phyloP scores from a whole-genome alignment of 805 yeast species.

The Metschnikowia drakensbergensis region DNA sequence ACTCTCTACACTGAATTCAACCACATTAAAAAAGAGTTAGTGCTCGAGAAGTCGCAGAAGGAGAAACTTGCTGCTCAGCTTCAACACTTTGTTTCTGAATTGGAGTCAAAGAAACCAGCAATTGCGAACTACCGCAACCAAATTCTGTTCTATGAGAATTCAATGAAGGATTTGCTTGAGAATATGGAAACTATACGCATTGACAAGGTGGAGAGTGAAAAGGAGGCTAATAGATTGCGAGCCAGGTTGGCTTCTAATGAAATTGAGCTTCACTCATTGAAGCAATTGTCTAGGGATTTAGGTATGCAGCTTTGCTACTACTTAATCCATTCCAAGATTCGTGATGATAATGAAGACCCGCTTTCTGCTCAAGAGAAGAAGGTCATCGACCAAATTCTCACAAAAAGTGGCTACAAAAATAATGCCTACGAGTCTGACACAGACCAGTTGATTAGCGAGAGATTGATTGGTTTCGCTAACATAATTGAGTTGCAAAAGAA shows the following conservation, averaged over 20 bases:
- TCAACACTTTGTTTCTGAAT: constrained; percentile 65
- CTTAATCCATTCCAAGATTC: constrained; percentile 60
- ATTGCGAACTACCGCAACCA: constrained; percentile 62
- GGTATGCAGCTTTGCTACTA: constrained; percentile 79
- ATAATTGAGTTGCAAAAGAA: constrained; percentile 66
- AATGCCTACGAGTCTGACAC: constrained; percentile 54
- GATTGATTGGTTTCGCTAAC: constrained; percentile 67
- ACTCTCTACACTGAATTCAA: constrained; percentile 63
- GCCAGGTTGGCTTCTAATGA: constrained; percentile 39
- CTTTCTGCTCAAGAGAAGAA: constrained; percentile 60
- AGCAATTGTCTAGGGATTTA: constrained; percentile 63
- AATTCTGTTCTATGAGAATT: constrained; percentile 53
- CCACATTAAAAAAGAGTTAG: constrained; percentile 59
- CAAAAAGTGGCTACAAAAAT: constrained; percentile 30
- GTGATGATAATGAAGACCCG: constrained; percentile 55
- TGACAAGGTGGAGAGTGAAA: constrained; percentile 46
- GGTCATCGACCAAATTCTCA: constrained; percentile 56
- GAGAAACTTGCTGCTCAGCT: constrained; percentile 67
- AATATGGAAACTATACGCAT: constrained; percentile 49
- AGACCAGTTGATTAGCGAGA: constrained; percentile 63
- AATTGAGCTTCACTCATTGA: constrained; percentile 45
- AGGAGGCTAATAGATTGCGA: constrained; percentile 33
- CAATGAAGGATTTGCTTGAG: constrained; percentile 48
- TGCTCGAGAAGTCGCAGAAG: constrained; percentile 68
- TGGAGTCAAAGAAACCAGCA: constrained; percentile 75